Base-by-base conservation (phyloP, 2,329 filamentous ascomycete genomes). In the Fusarium humuli region DNA sequence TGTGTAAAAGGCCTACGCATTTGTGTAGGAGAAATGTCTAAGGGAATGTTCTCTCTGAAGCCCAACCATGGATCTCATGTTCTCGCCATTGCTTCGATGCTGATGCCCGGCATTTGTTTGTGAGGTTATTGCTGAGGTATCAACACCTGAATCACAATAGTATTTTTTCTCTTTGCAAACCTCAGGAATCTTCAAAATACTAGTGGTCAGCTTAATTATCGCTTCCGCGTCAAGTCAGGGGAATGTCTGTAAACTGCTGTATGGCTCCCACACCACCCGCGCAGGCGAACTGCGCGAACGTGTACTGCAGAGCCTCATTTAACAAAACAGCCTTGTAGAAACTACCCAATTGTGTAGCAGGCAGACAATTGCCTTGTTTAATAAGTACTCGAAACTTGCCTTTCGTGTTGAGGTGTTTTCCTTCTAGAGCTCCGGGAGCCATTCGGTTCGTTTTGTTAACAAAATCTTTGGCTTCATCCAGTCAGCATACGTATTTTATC, bases 291-390 rank as follows among this genome's bases (percentile, higher is more conserved):
- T 52, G 48, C 32, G 48, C 48, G 48, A 52, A 40, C 16, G 48
- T 40, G 32, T 40, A 52, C 48, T 16, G 22, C 32, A 52, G 48
- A 52, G 48, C 48, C 32, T 40, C 22, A 16, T 40, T 20, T 11
- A 52, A 50, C 22, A 20, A 50, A 40, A 52, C 48, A 52, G 48
- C 48, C 48, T 40, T 40, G 48, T 40, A 6, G 22, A 8, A 40
- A 40, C 6, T 50, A 27, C 48, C 20, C 48, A 50, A 50, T 40
- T 52, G 48, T 40, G 48, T 52, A 52, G 48, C 7, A 52, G 32
- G 48, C 48, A 52, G 48, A 52, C 32, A 50, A 52, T 52, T 40
- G 32, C 48, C 48, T 52, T 52, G 48, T 52, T 16, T 34, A 40
- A 52, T 16, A 52, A 52, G 16, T 27, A 40, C 16, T 52, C 22